phyloP scores from a whole-genome alignment of 768 basidiomycete species.

The Pleurotus giganteus region DNA sequence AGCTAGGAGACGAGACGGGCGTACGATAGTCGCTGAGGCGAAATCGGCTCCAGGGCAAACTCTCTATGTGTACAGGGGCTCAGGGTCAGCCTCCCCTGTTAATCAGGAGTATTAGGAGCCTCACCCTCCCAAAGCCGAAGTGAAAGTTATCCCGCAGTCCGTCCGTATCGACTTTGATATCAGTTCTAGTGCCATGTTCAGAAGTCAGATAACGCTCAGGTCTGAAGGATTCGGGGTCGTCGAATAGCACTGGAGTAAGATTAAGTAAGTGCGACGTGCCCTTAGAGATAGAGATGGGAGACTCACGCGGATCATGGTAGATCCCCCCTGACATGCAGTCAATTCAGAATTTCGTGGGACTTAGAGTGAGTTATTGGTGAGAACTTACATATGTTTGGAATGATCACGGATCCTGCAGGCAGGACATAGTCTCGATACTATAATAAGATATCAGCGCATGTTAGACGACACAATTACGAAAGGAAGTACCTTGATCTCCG shows the following conservation, averaged over 20 bases:
- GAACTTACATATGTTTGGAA: not conserved
- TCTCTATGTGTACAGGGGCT: slow-evolving; percentile 8
- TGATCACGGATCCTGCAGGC: not conserved
- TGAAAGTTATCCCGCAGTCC: slow-evolving; percentile 12
- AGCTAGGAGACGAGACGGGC: not conserved
- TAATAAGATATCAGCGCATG: not conserved
- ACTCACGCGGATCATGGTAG: not conserved
- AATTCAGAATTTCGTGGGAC: not conserved
- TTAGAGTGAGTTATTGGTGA: not conserved
- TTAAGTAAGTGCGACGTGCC: not conserved
- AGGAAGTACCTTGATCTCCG: not conserved
- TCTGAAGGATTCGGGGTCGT: slow-evolving; percentile 10
- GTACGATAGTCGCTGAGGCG: slow-evolving; percentile 16
- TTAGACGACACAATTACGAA: not conserved
- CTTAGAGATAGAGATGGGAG: not conserved
- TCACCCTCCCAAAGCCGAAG: slow-evolving; percentile 18
- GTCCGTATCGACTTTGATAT: slow-evolving; percentile 10
- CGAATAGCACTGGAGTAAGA: not conserved
- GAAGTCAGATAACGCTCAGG: slow-evolving; percentile 15
- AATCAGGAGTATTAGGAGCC: not conserved
- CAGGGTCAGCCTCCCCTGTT: not conserved
- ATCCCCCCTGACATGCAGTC: not conserved
- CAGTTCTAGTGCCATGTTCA: slow-evolving; percentile 14
- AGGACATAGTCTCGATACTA: not conserved
- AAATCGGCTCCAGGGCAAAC: slow-evolving; percentile 19